These are phyloP conservation scores for Xylariaceae sp. DNA, from an alignment of 2,329 filamentous ascomycete species.

Conservation along the genomic window DNA sequence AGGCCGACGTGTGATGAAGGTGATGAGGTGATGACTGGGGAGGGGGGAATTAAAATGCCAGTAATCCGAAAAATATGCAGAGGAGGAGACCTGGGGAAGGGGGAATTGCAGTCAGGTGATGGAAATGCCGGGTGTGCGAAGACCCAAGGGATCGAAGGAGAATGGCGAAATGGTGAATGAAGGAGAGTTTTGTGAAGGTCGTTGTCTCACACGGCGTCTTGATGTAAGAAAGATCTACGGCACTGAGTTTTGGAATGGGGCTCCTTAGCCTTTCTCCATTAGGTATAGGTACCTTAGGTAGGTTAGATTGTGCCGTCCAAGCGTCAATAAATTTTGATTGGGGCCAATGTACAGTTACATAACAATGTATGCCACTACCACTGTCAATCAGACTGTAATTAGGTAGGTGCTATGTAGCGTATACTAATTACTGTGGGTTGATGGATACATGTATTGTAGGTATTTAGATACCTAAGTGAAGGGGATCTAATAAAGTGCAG, in stretches of 20 bases:
- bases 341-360: neutral
- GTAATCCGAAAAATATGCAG: neutral
- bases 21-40: too few species aligned
- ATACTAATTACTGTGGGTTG: too few species aligned
- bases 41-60: neutral
- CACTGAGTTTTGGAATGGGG: slow-evolving; percentile 3
- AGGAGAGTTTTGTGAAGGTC: neutral
- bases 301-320: slow-evolving; percentile 26
- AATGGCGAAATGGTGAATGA: neutral
- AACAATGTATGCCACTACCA: too few species aligned
- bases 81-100: neutral
- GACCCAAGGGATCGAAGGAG: neutral
- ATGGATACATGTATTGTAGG: too few species aligned
- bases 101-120: slow-evolving; percentile 6
- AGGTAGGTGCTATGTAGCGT: too few species aligned
- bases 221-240: slow-evolving; percentile 23
- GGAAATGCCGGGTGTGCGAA: neutral
- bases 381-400: too few species aligned
- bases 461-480: too few species aligned
- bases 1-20: neutral
- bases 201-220: slow-evolving; percentile 13
- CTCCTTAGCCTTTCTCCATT: too few species aligned
- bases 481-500: too few species aligned
- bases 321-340: slow-evolving; percentile 24
- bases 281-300: neutral